Conservation (phyloP, 352 stramenopile genomes). For the Globisporangium heterothallicum region DNA sequence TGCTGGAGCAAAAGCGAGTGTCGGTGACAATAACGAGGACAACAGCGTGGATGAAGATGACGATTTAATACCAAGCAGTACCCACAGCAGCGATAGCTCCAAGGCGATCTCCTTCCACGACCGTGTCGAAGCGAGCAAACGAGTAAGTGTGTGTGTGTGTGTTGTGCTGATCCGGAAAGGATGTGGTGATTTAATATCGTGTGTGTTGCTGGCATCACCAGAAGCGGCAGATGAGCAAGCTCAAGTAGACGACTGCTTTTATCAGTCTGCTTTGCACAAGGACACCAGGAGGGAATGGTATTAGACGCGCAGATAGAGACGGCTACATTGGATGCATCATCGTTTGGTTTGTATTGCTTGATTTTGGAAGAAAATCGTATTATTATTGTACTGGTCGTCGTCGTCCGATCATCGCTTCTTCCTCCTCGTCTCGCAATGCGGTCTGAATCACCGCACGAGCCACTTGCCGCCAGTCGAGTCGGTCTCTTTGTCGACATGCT, state of each 20-base stretch:
- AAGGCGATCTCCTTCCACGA: constrained; percentile 64
- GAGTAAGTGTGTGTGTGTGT: constrained; percentile 24
- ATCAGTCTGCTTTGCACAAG: no score
- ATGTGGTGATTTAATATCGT: neutral
- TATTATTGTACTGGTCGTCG: constrained; percentile 4
- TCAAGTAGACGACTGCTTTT: constrained; percentile 10
- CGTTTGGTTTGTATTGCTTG: neutral
- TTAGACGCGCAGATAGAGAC: constrained; percentile 3
- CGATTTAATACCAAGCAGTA: constrained; percentile 8
- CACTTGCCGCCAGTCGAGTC: constrained; percentile 53
- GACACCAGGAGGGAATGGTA: no score
- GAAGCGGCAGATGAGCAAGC: constrained; percentile 37
- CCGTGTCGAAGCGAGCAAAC: constrained; percentile 59
- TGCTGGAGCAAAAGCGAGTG: constrained; percentile 8
- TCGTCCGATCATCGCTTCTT: no score
- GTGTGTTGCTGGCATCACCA: constrained; percentile 19
- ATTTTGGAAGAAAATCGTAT: neutral
- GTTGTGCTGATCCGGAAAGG: neutral
- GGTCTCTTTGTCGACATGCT: constrained; percentile 48
- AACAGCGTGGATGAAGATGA: constrained; percentile 18
- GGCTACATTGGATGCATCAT: neutral
- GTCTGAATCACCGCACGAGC: constrained; percentile 47
- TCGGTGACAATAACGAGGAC: no score
- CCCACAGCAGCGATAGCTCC: neutral
- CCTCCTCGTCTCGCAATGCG: neutral